Conservation (phyloP, 2,329 filamentous ascomycete genomes). For the Pseudocercospora eumusae region DNA sequence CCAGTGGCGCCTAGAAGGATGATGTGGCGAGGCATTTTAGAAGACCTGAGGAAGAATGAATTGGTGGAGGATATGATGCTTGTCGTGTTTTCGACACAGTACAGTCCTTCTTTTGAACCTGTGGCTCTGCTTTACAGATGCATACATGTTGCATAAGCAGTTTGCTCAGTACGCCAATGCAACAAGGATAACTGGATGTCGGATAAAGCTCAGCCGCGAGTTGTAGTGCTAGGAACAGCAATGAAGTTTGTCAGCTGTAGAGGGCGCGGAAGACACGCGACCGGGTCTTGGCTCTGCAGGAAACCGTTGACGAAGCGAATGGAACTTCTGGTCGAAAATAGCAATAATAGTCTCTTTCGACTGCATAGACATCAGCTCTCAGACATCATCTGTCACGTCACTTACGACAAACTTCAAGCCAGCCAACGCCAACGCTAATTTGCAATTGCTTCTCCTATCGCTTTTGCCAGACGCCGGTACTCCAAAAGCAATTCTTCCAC, state of each 20-base stretch:
- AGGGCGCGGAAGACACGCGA: not conserved
- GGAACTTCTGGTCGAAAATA: not conserved
- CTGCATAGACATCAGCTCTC: conserved; percentile 7
- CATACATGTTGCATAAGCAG: no score
- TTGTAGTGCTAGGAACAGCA: not conserved
- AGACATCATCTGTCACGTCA: not conserved
- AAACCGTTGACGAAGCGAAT: not conserved
- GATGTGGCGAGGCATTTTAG: not conserved
- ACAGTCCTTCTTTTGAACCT: no score
- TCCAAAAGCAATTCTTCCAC: conserved; percentile 48
- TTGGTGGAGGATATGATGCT: conserved; percentile 23
- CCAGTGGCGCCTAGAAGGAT: conserved; percentile 30
- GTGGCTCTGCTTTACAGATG: no score
- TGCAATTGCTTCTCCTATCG: conserved; percentile 46
- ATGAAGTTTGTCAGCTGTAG: not conserved
- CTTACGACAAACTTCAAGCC: not conserved
- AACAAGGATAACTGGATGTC: not conserved
- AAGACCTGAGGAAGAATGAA: no score
- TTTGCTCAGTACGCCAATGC: no score
- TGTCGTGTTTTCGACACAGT: not conserved
- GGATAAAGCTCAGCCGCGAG: not conserved
- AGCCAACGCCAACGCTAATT: conserved; percentile 11
- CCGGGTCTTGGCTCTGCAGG: not conserved
- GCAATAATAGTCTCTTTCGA: not conserved
- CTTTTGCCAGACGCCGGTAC: conserved; percentile 46